Evolutionary conservation across 2,329 filamentous ascomycete genomes (phyloP).

Genomic region (Calycina marina): DNA sequence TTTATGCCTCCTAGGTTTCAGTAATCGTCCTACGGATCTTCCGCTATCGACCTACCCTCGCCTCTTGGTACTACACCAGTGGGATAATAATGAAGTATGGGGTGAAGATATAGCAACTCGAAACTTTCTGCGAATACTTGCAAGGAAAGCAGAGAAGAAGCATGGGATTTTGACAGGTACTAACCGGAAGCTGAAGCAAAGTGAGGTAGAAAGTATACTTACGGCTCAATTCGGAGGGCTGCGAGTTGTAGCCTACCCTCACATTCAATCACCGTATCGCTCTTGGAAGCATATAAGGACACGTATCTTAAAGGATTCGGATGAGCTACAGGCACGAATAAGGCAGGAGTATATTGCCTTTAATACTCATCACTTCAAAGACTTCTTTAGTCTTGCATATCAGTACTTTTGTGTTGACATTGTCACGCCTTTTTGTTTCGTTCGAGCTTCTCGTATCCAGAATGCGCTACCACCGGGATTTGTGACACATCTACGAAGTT

Average conservation of each 20-base stretch:
- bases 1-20: constrained; percentile 4
- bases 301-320: not conserved
- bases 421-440: not conserved
- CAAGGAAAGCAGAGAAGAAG: not conserved
- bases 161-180: not conserved
- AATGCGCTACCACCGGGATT: not conserved
- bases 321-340: not conserved
- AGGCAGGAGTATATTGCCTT: not conserved
- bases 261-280: not conserved
- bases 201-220: not conserved
- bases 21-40: constrained; percentile 4
- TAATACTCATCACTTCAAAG: not conserved
- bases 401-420: not conserved
- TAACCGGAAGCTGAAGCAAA: not conserved
- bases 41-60: constrained; percentile 1
- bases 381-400: not conserved
- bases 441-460: not conserved
- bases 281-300: not conserved
- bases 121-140: not conserved
- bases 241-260: not conserved
- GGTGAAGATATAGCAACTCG: not conserved
- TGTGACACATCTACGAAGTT: not conserved
- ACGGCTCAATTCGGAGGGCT: not conserved
- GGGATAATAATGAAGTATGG: not conserved
- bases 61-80: not conserved